These are phyloP conservation scores for Zea mays DNA, from an alignment of 176 grass and related monocot genomes.

Conservation along the genomic window DNA sequence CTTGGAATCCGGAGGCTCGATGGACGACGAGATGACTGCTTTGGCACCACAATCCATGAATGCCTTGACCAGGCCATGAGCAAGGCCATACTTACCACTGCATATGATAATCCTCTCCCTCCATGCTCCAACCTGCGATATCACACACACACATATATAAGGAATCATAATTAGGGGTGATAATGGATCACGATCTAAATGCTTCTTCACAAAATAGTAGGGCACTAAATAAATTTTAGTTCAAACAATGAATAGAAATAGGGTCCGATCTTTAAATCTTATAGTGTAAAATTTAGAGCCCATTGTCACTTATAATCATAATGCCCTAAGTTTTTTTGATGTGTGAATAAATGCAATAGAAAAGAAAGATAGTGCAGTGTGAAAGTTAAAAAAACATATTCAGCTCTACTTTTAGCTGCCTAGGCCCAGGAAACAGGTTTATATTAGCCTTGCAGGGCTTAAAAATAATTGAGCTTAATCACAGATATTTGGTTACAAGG, in stretches of 20 bases:
- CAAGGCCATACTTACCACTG: conserved; percentile 72
- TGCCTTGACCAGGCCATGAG: conserved; percentile 70
- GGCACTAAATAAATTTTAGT: no score
- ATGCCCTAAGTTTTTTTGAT: conserved; percentile 11
- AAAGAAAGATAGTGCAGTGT: background rate
- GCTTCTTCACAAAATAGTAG: no score
- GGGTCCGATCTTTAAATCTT: no score
- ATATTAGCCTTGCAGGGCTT: background rate
- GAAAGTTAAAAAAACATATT: background rate
- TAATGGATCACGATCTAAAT: no score
- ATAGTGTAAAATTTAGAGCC: no score
- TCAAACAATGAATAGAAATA: no score
- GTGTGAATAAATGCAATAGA: conserved; percentile 4
- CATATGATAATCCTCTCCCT: conserved; percentile 86
- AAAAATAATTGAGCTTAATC: background rate
- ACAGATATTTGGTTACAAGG: background rate
- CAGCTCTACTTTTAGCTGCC: background rate
- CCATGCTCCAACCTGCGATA: conserved; percentile 84
- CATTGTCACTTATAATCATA: background rate
- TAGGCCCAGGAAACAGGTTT: background rate
- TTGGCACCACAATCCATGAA: conserved; percentile 86
- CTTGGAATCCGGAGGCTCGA: conserved; percentile 71
- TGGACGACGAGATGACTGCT: conserved; percentile 78
- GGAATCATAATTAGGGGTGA: no score
- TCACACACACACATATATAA: background rate